Evolutionary conservation across 139 green algal genomes (phyloP).

Genomic region (Spirogloea muscicola): DNA sequence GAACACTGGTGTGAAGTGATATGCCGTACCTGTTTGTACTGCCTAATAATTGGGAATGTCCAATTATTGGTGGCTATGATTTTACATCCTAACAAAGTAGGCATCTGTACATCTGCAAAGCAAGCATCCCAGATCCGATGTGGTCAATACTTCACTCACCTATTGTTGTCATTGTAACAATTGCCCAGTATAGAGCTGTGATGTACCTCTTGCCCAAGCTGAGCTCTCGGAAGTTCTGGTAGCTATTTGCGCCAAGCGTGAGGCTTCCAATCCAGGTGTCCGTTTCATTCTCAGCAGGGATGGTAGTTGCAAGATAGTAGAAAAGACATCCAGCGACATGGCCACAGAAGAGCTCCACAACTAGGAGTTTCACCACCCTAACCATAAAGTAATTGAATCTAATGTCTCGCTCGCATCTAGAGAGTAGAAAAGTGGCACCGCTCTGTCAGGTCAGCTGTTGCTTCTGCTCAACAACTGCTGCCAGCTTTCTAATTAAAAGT

Average conservation of each 20-base stretch:
- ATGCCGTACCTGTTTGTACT: no score
- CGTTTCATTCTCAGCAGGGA: neutral
- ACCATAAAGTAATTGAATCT: conserved; percentile 32
- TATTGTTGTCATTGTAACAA: conserved; percentile 22
- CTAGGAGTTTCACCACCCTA: conserved; percentile 5
- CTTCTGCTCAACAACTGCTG: neutral
- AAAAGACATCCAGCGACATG: conserved; percentile 27
- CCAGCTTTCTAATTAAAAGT: neutral
- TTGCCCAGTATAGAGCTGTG: conserved; percentile 22
- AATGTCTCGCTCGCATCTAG: conserved; percentile 24
- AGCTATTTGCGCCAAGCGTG: neutral
- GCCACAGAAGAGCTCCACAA: conserved; percentile 17
- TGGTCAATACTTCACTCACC: no score
- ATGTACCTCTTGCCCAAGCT: conserved; percentile 8
- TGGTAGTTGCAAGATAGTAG: conserved; percentile 36
- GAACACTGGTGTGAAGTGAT: no score
- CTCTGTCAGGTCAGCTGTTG: neutral
- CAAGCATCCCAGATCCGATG: no score
- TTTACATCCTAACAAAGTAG: no score
- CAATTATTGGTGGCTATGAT: no score
- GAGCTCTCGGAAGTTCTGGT: conserved; percentile 15
- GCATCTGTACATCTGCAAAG: no score
- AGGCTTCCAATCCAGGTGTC: conserved; percentile 26
- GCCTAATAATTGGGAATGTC: no score
- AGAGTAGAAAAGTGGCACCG: no score